phyloP scores from a whole-genome alignment of 2,329 filamentous ascomycete species.

The Elsinoe perseae region DNA sequence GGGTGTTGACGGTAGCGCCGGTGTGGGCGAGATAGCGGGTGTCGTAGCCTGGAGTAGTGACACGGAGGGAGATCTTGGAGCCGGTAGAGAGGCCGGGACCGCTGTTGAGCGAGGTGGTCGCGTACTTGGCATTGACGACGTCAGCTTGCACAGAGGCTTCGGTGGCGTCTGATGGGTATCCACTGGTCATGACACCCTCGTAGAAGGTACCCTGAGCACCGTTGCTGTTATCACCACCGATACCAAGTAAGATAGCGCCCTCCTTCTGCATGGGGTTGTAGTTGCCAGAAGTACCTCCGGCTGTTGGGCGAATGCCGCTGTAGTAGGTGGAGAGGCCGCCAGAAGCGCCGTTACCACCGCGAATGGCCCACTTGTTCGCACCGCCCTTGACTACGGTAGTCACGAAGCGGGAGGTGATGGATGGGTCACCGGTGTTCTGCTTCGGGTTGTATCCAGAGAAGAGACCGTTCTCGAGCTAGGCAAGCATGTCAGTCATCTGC shows the following conservation, averaged over 20 bases:
- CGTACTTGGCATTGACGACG: conserved; percentile 53
- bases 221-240: conserved; percentile 59
- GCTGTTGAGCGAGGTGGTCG: conserved; percentile 40
- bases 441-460: conserved; percentile 47
- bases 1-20: conserved; percentile 45
- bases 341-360: conserved; percentile 49
- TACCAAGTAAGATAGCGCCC: conserved; percentile 60
- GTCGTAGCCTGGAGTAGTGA: conserved; percentile 48
- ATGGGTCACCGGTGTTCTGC: conserved; percentile 47
- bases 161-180: conserved; percentile 53
- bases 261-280: conserved; percentile 59
- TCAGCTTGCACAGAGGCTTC: conserved; percentile 45
- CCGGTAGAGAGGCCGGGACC: conserved; percentile 44
- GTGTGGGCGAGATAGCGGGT: conserved; percentile 50
- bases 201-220: conserved; percentile 51
- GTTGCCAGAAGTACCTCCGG: conserved; percentile 29
- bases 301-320: conserved; percentile 45
- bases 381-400: conserved; percentile 52
- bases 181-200: conserved; percentile 57
- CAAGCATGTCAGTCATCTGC: not conserved
- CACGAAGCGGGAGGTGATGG: conserved; percentile 49
- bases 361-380: conserved; percentile 50
- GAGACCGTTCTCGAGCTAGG: conserved; percentile 53
- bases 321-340: conserved; percentile 53
- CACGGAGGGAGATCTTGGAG: conserved; percentile 46